Base-by-base conservation (phyloP, 306 rosid genomes). In the Abrus precatorius region DNA sequence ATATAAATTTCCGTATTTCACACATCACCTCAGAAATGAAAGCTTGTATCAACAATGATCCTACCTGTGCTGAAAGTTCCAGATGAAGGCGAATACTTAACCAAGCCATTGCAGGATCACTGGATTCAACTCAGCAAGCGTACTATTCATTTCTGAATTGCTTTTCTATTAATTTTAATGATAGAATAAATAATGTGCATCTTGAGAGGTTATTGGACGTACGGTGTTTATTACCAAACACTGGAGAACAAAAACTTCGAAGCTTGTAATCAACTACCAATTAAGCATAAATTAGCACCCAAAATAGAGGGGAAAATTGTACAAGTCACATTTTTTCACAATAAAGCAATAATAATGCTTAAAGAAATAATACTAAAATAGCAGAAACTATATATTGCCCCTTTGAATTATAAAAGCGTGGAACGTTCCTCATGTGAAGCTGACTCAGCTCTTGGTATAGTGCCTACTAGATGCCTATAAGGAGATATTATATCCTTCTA, bases 401-500 rank as follows among this genome's bases (percentile, higher is more conserved):
- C 99, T 70, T 88, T 94, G 82, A 95, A 95, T 79, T 90, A 93
- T 53, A 85, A 76, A 78, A 95, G 86, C 41, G 84, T 93, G 69
- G 96, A 82, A 71, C 98, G 99, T 36, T 90, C 80, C 9, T 76
- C 82, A 79, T 89, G 93, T 54, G 98, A 64, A 52, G 91, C 84
- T 72, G 98, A 95, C 82, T 87, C 1, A 45, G 76, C 85, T 69
- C 72, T 80, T 73, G 89, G 89, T 56, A 90, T 74, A 13, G 98
- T 89, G 53, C 45, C 29, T 47, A 90, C 94, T 41, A 95, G 69
- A 75, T 95, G 99, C 79, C 77, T 89, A 76, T 93, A 95, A 30
- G 99, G 99, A 38, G 99, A 98, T 43, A 95, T 89, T 70, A 95
- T 81, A 83, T 95, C 98, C 84, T 93, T 95, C 41, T 88, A 85